A percentile compares a stretch with the other conserved stretches of the same genome.
Conservation (phyloP, 163 green algal species). For the Scenedesmus sp. region DNA sequence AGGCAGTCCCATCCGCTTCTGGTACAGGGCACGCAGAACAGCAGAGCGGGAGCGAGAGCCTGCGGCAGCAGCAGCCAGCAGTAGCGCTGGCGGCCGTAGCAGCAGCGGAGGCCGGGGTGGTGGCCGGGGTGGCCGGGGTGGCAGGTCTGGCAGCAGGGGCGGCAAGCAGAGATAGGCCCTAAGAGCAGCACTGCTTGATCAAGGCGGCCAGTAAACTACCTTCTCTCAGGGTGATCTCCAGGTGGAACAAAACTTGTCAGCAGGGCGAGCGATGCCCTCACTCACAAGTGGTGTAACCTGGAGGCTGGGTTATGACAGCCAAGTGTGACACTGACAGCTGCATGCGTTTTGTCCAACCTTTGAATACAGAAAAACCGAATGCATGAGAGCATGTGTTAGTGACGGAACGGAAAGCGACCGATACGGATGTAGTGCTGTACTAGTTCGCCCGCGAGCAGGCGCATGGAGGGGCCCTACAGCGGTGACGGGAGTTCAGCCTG, state of each 20-base stretch:
- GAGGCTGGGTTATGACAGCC: no score
- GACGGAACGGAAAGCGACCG: not conserved
- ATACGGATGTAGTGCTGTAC: conserved; percentile 11
- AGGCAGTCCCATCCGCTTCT: conserved; percentile 90
- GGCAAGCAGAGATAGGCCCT: not conserved
- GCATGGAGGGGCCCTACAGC: not conserved
- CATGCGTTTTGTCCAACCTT: not conserved
- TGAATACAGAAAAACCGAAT: no score
- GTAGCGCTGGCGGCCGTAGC: not conserved
- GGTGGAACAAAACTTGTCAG: not conserved
- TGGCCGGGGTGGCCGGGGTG: not conserved
- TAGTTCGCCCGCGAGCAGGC: not conserved
- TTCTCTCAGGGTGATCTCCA: not conserved
- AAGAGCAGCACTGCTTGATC: not conserved
- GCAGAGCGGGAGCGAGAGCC: conserved; percentile 30
- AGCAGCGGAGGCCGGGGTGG: not conserved
- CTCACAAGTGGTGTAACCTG: no score
- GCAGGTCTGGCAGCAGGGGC: not conserved
- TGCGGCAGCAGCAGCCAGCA: not conserved
- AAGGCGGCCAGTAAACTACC: not conserved
- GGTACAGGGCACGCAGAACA: conserved; percentile 78
- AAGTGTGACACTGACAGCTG: not conserved
- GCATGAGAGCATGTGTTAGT: not conserved
- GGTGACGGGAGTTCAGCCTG: not conserved
- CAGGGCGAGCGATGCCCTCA: no score